Percentiles rank a stretch among this genome's conserved stretches.
phyloP scores from a whole-genome alignment of 1,139 yeast species.

The Meyerozyma smithsonii region DNA sequence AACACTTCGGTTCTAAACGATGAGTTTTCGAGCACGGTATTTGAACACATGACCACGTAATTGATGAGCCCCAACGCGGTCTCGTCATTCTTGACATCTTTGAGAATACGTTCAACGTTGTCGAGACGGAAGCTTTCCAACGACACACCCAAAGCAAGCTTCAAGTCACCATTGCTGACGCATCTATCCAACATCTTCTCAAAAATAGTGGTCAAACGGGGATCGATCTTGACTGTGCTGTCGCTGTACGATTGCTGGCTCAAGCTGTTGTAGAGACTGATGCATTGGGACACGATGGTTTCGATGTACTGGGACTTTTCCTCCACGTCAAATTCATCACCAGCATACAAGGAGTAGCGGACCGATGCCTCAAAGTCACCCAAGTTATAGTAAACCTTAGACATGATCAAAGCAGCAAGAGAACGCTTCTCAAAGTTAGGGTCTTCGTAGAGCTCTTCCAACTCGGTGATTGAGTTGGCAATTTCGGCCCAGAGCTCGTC shows the following conservation, averaged over 20 bases:
- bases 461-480: conserved; percentile 83
- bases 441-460: conserved; percentile 89
- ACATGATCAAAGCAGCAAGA: conserved; percentile 87
- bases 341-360: conserved; percentile 82
- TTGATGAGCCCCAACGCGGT: conserved; percentile 54
- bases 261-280: conserved; percentile 69
- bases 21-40: conserved; percentile 54
- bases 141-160: conserved; percentile 86
- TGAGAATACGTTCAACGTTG: conserved; percentile 61
- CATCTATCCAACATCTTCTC: conserved; percentile 86
- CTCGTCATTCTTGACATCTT: conserved; percentile 31
- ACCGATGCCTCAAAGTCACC: conserved; percentile 94
- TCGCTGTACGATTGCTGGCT: conserved; percentile 54
- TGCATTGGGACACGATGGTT: conserved; percentile 90
- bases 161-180: conserved; percentile 62
- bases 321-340: conserved; percentile 71
- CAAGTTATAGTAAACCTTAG: conserved; percentile 90
- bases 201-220: conserved; percentile 63
- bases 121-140: conserved; percentile 86
- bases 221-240: conserved; percentile 42
- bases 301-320: conserved; percentile 81
- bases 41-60: conserved; percentile 75
- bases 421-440: conserved; percentile 66
- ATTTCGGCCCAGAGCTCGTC: conserved; percentile 98
- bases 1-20: conserved; percentile 63